Evolutionary conservation across 495 filamentous ascomycete species (phyloP).

Genomic region (Hypoxylon rickii): DNA sequence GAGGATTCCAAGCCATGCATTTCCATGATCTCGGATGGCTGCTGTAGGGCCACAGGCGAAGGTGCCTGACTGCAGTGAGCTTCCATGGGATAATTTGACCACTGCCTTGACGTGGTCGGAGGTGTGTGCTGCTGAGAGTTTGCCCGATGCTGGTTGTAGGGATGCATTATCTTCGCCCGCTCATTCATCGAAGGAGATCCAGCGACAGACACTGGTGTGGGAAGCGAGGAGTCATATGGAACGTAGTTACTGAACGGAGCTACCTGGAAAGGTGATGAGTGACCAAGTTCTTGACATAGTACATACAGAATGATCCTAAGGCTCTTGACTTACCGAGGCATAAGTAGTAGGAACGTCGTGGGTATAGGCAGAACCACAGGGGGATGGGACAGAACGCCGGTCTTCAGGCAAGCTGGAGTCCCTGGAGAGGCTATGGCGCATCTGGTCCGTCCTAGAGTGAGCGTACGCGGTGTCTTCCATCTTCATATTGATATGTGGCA

Average conservation of each 20-base stretch:
- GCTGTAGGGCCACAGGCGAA: constrained; percentile 43
- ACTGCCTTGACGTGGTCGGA: constrained; percentile 48
- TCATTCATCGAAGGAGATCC: constrained; percentile 50
- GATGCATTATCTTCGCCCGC: constrained; percentile 42
- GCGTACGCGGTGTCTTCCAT: constrained; percentile 36
- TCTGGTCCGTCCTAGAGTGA: constrained; percentile 25
- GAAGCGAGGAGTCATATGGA: constrained; percentile 47
- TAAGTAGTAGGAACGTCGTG: constrained; percentile 38
- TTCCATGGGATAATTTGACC: constrained; percentile 42
- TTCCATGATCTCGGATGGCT: constrained; percentile 40
- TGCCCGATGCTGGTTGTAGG: constrained; percentile 42
- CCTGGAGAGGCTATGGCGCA: constrained; percentile 34
- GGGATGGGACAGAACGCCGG: constrained; percentile 26
- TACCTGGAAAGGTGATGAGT: constrained; percentile 36
- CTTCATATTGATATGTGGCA: constrained; percentile 11
- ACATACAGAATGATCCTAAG: not conserved
- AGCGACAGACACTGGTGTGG: constrained; percentile 51
- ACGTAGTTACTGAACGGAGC: constrained; percentile 50
- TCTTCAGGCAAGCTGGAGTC: constrained; percentile 30
- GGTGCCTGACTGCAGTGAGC: constrained; percentile 40
- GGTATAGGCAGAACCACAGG: constrained; percentile 30
- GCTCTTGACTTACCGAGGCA: constrained; percentile 31
- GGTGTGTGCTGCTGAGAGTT: constrained; percentile 48
- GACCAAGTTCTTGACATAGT: constrained; percentile 2
- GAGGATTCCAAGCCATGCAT: constrained; percentile 32